These are phyloP conservation scores for Aspergillus nomiae DNA, from an alignment of 2,329 filamentous ascomycete species.

Conservation along the genomic window DNA sequence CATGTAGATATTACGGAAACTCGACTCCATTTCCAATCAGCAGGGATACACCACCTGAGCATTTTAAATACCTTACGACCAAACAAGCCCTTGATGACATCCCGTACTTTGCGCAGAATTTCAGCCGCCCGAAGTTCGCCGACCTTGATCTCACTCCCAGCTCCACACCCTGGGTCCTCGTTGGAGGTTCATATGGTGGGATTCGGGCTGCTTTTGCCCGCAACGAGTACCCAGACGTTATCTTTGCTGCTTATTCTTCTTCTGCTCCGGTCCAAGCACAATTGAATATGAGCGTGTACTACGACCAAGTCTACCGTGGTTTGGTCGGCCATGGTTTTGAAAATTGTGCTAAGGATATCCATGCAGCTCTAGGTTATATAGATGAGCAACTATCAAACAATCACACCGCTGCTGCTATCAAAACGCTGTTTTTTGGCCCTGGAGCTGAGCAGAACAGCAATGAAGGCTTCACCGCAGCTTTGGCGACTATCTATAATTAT, in stretches of 20 bases:
- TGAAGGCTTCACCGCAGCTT: conserved; percentile 49
- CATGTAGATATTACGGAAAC: conserved; percentile 45
- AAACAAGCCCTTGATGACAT: conserved; percentile 49
- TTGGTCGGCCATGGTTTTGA: conserved; percentile 52
- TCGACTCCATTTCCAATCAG: conserved; percentile 42
- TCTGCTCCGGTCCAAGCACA: conserved; percentile 50
- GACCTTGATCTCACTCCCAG: conserved; percentile 42
- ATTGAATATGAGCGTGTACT: conserved; percentile 55
- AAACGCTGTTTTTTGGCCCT: conserved; percentile 51
- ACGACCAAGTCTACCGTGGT: conserved; percentile 51
- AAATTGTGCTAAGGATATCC: conserved; percentile 54
- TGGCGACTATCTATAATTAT: conserved; percentile 42
- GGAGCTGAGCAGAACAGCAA: conserved; percentile 51
- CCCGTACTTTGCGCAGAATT: conserved; percentile 47
- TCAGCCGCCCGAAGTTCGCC: conserved; percentile 34
- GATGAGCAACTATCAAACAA: conserved; percentile 47
- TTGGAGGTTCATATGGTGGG: conserved; percentile 51
- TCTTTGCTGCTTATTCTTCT: conserved; percentile 44
- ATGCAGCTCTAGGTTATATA: conserved; percentile 52
- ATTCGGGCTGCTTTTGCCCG: conserved; percentile 47
- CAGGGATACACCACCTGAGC: conserved; percentile 38
- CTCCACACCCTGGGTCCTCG: conserved; percentile 48
- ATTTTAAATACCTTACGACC: conserved; percentile 46
- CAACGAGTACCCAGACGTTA: conserved; percentile 45
- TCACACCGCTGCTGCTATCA: conserved; percentile 43